Evolutionary conservation across 495 filamentous ascomycete genomes (phyloP), one percentile per base, ranked within the genome.

Genomic region (Talaromyces stipitatus): DNA sequence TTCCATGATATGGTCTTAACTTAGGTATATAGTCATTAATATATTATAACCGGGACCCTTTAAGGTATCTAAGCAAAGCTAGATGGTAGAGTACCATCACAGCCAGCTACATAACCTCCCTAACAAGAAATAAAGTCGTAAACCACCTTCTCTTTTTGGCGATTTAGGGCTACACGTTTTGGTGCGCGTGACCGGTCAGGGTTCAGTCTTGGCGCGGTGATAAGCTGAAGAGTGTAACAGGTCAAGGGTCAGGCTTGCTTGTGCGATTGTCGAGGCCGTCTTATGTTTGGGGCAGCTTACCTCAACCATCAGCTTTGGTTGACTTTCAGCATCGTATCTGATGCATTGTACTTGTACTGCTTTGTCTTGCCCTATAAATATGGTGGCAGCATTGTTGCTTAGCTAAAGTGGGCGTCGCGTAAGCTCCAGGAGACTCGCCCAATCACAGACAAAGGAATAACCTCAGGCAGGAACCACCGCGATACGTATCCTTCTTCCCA

Each of bases 401-500:
- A 41, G 36, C 16, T 41, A 41, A 41, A 41, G 36, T 41, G 36
- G 36, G 36, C 36, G 36, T 16, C 36, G 16, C 36, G 36, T 14
- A 18, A 41, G 36, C 36, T 41, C 36, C 18, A 41, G 36, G n/a
- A 41, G 12, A 10, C 2, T n/a, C n/a, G 24, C 20, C 45, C 45
- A 48, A 48, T 48, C 45, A 48, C 20, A 23, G 22, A 12, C 45
- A 26, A 24, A 48, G 45, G 45, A 48, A 48, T 48, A 48, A 48
- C 45, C 45, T 48, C 45, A 48, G 30, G 30, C 45, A 48, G 45
- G 45, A 16, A 48, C 45, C 45, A 48, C 20, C 45, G 45, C 45
- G 45, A 48, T 26, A 48, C 12, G n/a, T 18, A 20, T 48, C 45
- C 22, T 48, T 11, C 24, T 48, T 48, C 45, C 45, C 24, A 24